Evolutionary conservation across 2,329 filamentous ascomycete genomes (phyloP).

Genomic region (Neurospora sp.): DNA sequence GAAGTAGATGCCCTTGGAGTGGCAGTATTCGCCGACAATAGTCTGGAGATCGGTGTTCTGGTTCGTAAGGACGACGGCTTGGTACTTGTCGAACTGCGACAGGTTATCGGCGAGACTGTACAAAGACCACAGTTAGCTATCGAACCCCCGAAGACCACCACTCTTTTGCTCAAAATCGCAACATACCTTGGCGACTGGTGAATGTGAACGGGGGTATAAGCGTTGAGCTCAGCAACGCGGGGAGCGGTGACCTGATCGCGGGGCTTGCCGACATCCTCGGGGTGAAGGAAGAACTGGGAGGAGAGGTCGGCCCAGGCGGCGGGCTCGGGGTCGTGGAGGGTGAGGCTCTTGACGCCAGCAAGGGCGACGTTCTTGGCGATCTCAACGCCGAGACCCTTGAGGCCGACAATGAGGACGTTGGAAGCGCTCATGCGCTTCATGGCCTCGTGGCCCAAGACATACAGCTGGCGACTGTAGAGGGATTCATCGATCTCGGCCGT

Average conservation of each 20-base stretch:
- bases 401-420: conserved; percentile 81
- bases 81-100: conserved; percentile 77
- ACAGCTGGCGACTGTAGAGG: conserved; percentile 65
- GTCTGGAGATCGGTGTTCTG: conserved; percentile 73
- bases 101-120: conserved; percentile 64
- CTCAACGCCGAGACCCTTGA: conserved; percentile 92
- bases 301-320: conserved; percentile 82
- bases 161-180: neutral
- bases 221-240: conserved; percentile 86
- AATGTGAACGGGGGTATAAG: conserved; percentile 83
- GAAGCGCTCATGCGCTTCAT: conserved; percentile 99
- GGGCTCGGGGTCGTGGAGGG: conserved; percentile 80
- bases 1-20: conserved; percentile 85
- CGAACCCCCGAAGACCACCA: neutral
- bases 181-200: conserved; percentile 51
- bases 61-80: conserved; percentile 85
- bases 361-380: conserved; percentile 98
- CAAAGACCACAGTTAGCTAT: conserved; percentile 15
- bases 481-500: conserved; percentile 59
- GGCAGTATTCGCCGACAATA: conserved; percentile 82
- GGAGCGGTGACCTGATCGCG: conserved; percentile 80
- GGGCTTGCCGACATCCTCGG: conserved; percentile 83
- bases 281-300: conserved; percentile 90
- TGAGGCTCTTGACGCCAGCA: conserved; percentile 94
- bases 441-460: conserved; percentile 64